Conservation (phyloP, 352 stramenopile species). For the Phytopythium chamaehyphon region DNA sequence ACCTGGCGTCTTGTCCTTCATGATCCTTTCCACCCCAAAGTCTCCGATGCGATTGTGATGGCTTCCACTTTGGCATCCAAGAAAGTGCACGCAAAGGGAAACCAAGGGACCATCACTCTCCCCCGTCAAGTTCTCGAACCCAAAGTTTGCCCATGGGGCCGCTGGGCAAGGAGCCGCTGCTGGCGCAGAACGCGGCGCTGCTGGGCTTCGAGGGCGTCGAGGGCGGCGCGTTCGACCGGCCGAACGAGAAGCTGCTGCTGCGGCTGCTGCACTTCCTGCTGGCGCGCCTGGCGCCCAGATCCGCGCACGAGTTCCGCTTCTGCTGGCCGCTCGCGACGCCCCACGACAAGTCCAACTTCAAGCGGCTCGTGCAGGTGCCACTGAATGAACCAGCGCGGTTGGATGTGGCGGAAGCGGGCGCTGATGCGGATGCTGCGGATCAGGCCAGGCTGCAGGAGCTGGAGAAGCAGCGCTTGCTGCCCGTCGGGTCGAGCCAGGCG, state of each 20-base stretch:
- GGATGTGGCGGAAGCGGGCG: no score
- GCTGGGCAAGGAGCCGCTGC: conserved; percentile 34
- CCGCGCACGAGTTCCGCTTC: conserved; percentile 36
- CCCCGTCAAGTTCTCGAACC: not conserved
- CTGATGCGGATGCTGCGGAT: no score
- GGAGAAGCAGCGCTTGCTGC: conserved; percentile 37
- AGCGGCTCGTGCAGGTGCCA: conserved; percentile 52
- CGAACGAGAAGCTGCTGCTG: conserved; percentile 56
- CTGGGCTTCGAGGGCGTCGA: conserved; percentile 29
- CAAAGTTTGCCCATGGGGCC: not conserved
- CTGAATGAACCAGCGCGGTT: no score
- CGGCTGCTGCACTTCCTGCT: conserved; percentile 43
- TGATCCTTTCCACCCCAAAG: no score
- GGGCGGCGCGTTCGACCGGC: conserved; percentile 39
- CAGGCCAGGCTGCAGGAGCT: conserved; percentile 33
- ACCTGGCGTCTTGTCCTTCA: no score
- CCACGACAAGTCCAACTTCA: conserved; percentile 60
- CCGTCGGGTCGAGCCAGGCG: conserved; percentile 45
- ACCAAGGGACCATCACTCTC: conserved; percentile 28
- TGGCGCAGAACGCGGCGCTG: conserved; percentile 46
- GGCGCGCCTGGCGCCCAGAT: conserved; percentile 16
- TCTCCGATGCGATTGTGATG: no score
- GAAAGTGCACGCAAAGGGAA: conserved; percentile 2
- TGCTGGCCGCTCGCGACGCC: conserved; percentile 52
- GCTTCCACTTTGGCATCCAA: not conserved